phyloP scores from a whole-genome alignment of 495 filamentous ascomycete species.

The Tuber microsphaerosporum region DNA sequence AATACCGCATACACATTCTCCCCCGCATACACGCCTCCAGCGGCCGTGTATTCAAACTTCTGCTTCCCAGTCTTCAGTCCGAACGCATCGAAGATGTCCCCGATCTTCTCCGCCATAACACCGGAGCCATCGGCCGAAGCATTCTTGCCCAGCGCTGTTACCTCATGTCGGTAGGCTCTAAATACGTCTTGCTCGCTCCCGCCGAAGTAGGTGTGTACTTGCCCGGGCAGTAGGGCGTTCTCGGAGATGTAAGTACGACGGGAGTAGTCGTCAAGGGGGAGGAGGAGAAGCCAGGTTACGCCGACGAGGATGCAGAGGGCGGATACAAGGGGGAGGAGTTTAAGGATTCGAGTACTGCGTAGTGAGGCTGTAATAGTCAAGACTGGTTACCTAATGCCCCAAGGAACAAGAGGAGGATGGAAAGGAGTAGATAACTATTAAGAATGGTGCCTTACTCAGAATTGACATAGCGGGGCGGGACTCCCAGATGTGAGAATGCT shows the following conservation, averaged over 20 bases:
- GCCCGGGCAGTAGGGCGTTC: slow-evolving; percentile 89
- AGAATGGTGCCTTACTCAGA: not conserved
- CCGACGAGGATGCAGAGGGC: slow-evolving; percentile 80
- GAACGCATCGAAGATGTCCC: slow-evolving; percentile 62
- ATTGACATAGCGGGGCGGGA: not conserved
- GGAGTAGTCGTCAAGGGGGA: slow-evolving; percentile 90
- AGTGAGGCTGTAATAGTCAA: slow-evolving; percentile 21
- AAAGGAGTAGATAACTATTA: not conserved
- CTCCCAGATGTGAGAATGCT: not conserved
- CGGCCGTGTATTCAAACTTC: slow-evolving; percentile 67
- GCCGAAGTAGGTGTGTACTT: slow-evolving; percentile 95
- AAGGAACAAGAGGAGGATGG: not conserved
- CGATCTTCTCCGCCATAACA: slow-evolving; percentile 52
- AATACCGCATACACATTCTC: slow-evolving; percentile 92
- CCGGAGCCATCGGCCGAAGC: slow-evolving; percentile 21
- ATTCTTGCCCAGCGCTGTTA: slow-evolving; percentile 51
- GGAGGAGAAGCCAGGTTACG: slow-evolving; percentile 81
- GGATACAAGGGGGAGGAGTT: slow-evolving; percentile 74
- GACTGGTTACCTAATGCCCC: not conserved
- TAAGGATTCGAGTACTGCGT: slow-evolving; percentile 61
- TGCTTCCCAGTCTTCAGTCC: slow-evolving; percentile 83
- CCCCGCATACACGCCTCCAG: slow-evolving; percentile 65
- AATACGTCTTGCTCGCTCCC: slow-evolving; percentile 95
- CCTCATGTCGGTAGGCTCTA: slow-evolving; percentile 80
- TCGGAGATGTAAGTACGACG: slow-evolving; percentile 93